phyloP scores from a whole-genome alignment of 371 early-diverging fungal genomes.

The Umbelopsis sp. region DNA sequence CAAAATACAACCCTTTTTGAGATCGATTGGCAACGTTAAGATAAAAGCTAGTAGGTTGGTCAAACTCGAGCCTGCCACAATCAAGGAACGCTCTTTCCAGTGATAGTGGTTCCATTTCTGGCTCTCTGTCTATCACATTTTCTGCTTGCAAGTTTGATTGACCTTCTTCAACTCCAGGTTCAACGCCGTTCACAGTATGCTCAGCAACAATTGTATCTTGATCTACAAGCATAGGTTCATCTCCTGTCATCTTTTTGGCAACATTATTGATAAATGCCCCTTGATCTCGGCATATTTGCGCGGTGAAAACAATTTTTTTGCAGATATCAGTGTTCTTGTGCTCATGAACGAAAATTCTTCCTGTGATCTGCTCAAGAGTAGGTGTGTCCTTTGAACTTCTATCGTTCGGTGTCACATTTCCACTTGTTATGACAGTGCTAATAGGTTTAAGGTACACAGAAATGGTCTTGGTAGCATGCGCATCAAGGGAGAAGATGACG shows the following conservation, averaged over 20 bases:
- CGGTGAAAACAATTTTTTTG: conserved; percentile 70
- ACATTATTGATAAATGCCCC: conserved; percentile 27
- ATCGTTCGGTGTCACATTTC: conserved; percentile 5
- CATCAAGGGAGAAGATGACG: conserved; percentile 77
- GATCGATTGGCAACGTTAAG: conserved; percentile 60
- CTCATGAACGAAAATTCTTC: conserved; percentile 82
- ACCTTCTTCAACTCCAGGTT: neutral
- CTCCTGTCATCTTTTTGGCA: neutral
- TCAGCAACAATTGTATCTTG: neutral
- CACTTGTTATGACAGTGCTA: conserved; percentile 26
- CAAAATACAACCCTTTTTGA: conserved; percentile 42
- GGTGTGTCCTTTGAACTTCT: conserved; percentile 14
- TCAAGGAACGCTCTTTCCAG: conserved; percentile 59
- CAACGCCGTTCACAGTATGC: neutral
- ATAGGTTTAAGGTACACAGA: conserved; percentile 62
- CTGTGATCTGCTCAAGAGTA: conserved; percentile 34
- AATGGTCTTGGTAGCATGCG: conserved; percentile 73
- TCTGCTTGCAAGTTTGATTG: neutral
- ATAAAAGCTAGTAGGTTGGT: conserved; percentile 59
- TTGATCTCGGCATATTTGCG: conserved; percentile 51
- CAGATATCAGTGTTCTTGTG: conserved; percentile 90
- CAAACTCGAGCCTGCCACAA: conserved; percentile 60
- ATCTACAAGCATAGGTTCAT: neutral
- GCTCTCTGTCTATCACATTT: neutral
- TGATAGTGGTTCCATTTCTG: conserved; percentile 32